phyloP scores from a whole-genome alignment of 2,329 filamentous ascomycete genomes.

The Curvularia verruculosa region DNA sequence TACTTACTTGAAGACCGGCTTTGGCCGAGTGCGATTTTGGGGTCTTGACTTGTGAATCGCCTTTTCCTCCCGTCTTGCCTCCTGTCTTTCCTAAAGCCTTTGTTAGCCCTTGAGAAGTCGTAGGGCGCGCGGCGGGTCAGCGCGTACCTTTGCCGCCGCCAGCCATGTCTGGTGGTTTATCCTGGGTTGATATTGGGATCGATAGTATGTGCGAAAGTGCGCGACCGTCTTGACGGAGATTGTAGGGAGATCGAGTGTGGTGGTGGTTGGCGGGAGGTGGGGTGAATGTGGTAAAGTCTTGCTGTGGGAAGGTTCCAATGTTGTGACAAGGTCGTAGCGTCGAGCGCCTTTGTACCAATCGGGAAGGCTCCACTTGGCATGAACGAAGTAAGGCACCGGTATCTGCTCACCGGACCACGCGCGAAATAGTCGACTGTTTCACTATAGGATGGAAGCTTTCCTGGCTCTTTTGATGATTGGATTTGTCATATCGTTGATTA shows the following conservation, averaged over 20 bases:
- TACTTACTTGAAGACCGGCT: slow-evolving; percentile 90
- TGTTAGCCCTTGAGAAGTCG: slow-evolving; percentile 26
- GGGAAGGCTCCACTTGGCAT: slow-evolving; percentile 31
- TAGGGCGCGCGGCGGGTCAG: slow-evolving; percentile 33
- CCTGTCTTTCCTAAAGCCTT: slow-evolving; percentile 62
- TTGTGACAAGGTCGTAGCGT: slow-evolving; percentile 31
- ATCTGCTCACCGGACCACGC: slow-evolving; percentile 18
- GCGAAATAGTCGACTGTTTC: slow-evolving; percentile 29
- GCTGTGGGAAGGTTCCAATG: slow-evolving; percentile 37
- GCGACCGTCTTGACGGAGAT: slow-evolving; percentile 40
- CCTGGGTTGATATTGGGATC: slow-evolving; percentile 27
- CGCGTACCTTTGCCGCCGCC: slow-evolving; percentile 89
- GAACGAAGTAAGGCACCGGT: slow-evolving; percentile 17
- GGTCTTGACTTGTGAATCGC: slow-evolving; percentile 77
- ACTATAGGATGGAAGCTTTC: slow-evolving; percentile 10
- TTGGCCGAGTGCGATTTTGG: slow-evolving; percentile 94
- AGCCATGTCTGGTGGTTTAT: slow-evolving; percentile 60
- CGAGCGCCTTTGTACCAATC: slow-evolving; percentile 36
- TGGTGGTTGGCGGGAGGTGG: slow-evolving; percentile 41
- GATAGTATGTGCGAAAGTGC: slow-evolving; percentile 37
- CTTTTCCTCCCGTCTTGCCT: slow-evolving; percentile 89
- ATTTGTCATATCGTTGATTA: not conserved
- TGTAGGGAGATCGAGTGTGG: slow-evolving; percentile 35
- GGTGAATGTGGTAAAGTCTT: slow-evolving; percentile 43
- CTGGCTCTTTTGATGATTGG: not conserved